A percentile compares a stretch with the other conserved stretches of the same genome.
Conservation (phyloP, 148 eudicot genomes). For the Nepenthes mirabilis region DNA sequence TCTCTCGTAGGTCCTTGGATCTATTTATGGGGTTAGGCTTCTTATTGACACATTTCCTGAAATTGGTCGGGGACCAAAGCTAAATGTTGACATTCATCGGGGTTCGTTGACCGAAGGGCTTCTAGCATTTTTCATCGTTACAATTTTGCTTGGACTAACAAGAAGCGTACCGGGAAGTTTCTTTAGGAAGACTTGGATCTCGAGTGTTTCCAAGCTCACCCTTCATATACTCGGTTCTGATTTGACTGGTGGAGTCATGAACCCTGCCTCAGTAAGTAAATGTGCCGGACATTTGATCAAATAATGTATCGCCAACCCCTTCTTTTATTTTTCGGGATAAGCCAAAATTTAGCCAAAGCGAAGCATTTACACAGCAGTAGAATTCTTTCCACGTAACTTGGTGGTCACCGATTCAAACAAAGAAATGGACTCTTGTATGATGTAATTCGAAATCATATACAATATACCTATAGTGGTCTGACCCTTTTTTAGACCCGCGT, state of each 20-base stretch:
- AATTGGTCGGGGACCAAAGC: conserved; percentile 52
- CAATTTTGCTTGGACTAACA: conserved; percentile 36
- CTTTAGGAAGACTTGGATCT: conserved; percentile 79
- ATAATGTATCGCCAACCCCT: neutral
- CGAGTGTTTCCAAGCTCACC: conserved; percentile 65
- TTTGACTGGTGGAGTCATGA: conserved; percentile 86
- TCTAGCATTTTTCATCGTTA: conserved; percentile 48
- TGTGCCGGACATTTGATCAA: neutral
- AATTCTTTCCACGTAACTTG: no score
- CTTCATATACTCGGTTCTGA: conserved; percentile 80
- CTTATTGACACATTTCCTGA: conserved; percentile 46
- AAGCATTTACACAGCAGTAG: no score
- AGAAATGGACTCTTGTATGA: no score
- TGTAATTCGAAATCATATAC: no score
- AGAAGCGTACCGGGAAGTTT: conserved; percentile 64
- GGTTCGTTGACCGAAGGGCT: conserved; percentile 86
- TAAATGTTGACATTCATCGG: conserved; percentile 51
- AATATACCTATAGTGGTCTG: no score
- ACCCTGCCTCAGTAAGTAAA: conserved; percentile 79
- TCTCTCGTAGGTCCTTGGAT: conserved; percentile 57
- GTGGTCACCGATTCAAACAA: no score
- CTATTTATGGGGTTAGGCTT: conserved; percentile 57
- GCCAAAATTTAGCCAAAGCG: neutral
- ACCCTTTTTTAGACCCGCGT: no score
- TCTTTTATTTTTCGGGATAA: neutral